These are phyloP conservation scores for Apocynum venetum DNA, from an alignment of 257 asterid species.

Conservation along the genomic window DNA sequence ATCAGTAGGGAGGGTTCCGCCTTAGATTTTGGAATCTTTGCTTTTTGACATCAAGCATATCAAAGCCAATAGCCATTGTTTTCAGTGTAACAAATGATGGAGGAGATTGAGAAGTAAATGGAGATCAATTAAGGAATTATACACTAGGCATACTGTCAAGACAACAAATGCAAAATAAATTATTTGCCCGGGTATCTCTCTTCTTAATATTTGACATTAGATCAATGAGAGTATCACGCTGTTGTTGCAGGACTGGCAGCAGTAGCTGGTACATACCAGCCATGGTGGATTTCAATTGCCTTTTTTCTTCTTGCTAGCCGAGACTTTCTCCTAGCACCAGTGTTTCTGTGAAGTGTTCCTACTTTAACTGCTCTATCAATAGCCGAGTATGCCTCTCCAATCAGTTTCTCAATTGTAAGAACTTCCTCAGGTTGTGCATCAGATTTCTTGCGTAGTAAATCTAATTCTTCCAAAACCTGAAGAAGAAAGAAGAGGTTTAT, in stretches of 20 bases:
- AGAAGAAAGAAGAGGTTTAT: background rate
- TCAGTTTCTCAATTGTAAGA: slow-evolving; percentile 60
- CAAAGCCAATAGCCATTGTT: background rate
- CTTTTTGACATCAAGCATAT: background rate
- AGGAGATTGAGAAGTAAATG: background rate
- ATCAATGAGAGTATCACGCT: slow-evolving; percentile 25
- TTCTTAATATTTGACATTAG: background rate
- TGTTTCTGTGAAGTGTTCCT: slow-evolving; percentile 81
- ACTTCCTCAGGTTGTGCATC: slow-evolving; percentile 76
- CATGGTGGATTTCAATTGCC: slow-evolving; percentile 72
- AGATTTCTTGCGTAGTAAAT: slow-evolving; percentile 57
- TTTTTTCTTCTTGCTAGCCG: slow-evolving; percentile 91
- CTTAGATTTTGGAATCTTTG: no score
- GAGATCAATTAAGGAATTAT: slow-evolving; percentile 12
- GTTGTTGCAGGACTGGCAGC: slow-evolving; percentile 27
- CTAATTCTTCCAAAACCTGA: slow-evolving; percentile 79
- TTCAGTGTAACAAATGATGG: background rate
- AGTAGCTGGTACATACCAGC: slow-evolving; percentile 77
- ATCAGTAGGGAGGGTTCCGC: background rate
- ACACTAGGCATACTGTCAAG: slow-evolving; percentile 1
- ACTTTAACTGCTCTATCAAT: slow-evolving; percentile 82
- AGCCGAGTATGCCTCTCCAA: slow-evolving; percentile 84
- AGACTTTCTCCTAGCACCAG: slow-evolving; percentile 95
- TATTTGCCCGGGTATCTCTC: background rate
- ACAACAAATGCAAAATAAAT: background rate